Conservation (phyloP, 2,329 filamentous ascomycete genomes). For the Xylariales sp. region DNA sequence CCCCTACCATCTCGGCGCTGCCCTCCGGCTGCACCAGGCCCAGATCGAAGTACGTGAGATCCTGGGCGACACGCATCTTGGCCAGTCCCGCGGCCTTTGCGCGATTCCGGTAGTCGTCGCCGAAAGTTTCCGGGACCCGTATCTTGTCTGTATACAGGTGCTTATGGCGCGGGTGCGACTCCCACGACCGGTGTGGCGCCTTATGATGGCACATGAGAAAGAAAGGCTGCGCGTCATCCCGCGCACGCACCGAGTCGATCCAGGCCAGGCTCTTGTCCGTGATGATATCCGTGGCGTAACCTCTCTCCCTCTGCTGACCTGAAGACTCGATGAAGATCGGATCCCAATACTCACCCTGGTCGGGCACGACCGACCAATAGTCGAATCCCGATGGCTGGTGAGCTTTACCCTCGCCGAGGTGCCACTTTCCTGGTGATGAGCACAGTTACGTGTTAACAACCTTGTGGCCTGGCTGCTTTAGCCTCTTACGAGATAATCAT, state of each 20-base stretch:
- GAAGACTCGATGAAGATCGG: constrained; percentile 40
- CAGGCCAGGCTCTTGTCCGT: constrained; percentile 43
- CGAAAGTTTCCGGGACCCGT: constrained; percentile 45
- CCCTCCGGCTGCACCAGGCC: constrained; percentile 49
- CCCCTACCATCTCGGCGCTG: constrained; percentile 32
- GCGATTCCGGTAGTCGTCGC: constrained; percentile 50
- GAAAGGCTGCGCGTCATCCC: constrained; percentile 36
- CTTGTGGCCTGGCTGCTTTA: no score
- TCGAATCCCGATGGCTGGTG: constrained; percentile 47
- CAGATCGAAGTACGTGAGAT: constrained; percentile 46
- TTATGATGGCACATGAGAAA: constrained; percentile 56
- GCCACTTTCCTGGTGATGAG: constrained; percentile 35
- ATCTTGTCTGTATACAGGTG: constrained; percentile 41
- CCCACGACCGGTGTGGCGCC: constrained; percentile 49
- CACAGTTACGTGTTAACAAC: no score
- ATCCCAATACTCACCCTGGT: constrained; percentile 49
- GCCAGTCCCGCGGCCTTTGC: constrained; percentile 43
- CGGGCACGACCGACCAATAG: constrained; percentile 46
- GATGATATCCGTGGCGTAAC: constrained; percentile 49
- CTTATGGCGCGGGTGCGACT: constrained; percentile 44
- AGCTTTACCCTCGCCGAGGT: constrained; percentile 40
- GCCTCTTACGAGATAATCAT: no score
- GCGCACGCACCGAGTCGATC: constrained; percentile 21
- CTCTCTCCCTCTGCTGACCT: constrained; percentile 25
- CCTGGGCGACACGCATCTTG: constrained; percentile 47